Evolutionary conservation across 2,329 filamentous ascomycete genomes (phyloP), one percentile per base, ranked within the genome.

Genomic region (Orbilia oligospora): DNA sequence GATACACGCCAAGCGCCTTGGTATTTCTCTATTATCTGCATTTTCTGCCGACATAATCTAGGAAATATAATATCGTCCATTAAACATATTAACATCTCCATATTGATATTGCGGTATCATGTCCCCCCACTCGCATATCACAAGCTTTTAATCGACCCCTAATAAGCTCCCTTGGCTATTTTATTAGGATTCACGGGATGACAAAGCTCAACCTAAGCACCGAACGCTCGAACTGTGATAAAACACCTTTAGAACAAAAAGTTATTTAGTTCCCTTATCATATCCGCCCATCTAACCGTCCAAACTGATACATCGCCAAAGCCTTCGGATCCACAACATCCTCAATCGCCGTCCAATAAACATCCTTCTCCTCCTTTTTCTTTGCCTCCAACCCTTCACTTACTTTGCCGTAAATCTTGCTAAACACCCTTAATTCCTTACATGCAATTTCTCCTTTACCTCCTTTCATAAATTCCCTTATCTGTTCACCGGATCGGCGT

Each of bases 1-100:
- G 66, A 70, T 61, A 70, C 53, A 70, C 66, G 66, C 66, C 53
- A 70, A 70, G 53, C 66, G 66, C 66, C 44, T 61, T 61, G 56
- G 56, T 61, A 61, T 61, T 30, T 14, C 8, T 27, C 51, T 5
- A 27, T 24, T n/a, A n/a, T 30, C 10, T 58, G 53, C 53, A 58
- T 36, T 12, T 27, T 3, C 12, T 55, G 24, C 51, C 24, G 51
- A 36, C 51, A 10, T 55, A 55, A 55, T 8, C 16, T 12, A 16
- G 2, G 33, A 36, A 9, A 36, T 9, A 9, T 36, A 9, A 14
- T 41, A 41, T 41, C 3, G 5, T n/a, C 14, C 38, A n/a, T 14
- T 12, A 41, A 41, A 41, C 36, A 41, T 6, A 30, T 30, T 41
- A 12, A 4, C 16, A 55, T 36, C 1, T 18, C 16, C 5, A n/a